These are phyloP conservation scores for Aureobasidium leucospermi DNA, from an alignment of 2,329 filamentous ascomycete species.

Conservation along the genomic window DNA sequence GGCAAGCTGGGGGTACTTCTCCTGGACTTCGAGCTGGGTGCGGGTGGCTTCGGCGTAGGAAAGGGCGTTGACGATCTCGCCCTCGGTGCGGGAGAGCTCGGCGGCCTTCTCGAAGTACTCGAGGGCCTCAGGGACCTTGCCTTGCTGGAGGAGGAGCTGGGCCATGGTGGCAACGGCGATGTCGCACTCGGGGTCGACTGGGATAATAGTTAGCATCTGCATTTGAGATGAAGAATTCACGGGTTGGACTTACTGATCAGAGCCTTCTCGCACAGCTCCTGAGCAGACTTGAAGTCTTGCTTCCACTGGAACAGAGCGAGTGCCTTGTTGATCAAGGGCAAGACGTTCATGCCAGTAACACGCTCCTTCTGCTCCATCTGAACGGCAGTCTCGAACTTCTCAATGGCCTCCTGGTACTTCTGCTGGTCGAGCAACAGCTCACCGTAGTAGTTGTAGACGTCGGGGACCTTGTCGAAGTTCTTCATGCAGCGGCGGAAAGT, in stretches of 20 bases:
- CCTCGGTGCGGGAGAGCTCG: slow-evolving; percentile 87
- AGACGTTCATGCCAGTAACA: slow-evolving; percentile 92
- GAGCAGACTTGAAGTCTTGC: slow-evolving; percentile 88
- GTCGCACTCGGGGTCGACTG: slow-evolving; percentile 96
- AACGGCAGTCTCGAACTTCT: slow-evolving; percentile 97
- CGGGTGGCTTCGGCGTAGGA: slow-evolving; percentile 95
- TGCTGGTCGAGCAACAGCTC: slow-evolving; percentile 94
- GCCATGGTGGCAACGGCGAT: slow-evolving; percentile 99
- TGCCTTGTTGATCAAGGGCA: slow-evolving; percentile 97
- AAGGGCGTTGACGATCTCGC: slow-evolving; percentile 90
- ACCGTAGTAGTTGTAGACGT: slow-evolving; percentile 99
- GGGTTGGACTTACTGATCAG: slow-evolving; percentile 67
- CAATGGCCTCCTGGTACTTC: slow-evolving; percentile 89
- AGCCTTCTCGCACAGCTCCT: slow-evolving; percentile 95
- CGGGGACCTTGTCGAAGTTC: slow-evolving; percentile 93
- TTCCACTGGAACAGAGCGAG: slow-evolving; percentile 97
- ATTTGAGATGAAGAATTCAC: not conserved
- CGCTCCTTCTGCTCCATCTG: slow-evolving; percentile 96
- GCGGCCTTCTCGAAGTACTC: slow-evolving; percentile 96
- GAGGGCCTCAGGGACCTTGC: slow-evolving; percentile 89
- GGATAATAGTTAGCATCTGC: slow-evolving; percentile 28
- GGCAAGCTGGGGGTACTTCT: slow-evolving; percentile 47
- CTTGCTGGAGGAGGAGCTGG: slow-evolving; percentile 92
- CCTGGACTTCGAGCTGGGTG: slow-evolving; percentile 74
- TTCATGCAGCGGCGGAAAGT: slow-evolving; percentile 97